A percentile compares a stretch with the other conserved stretches of the same genome.
These are phyloP conservation scores for Lippia alba DNA, from an alignment of 305 asterid species.

Conservation along the genomic window DNA sequence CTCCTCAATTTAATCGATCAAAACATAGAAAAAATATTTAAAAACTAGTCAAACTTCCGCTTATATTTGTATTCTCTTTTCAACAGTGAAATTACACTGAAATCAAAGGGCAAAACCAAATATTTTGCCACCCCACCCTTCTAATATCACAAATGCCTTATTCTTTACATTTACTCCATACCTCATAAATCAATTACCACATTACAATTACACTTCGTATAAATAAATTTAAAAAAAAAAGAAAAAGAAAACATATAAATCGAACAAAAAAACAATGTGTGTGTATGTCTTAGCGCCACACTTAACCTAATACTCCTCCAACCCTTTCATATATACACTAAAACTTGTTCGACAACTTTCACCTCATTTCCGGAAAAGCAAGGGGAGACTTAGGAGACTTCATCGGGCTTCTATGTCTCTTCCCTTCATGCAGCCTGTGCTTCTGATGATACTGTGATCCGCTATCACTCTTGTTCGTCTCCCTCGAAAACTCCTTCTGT, in stretches of 20 bases:
- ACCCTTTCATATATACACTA: conserved; percentile 33
- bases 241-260: conserved; percentile 24
- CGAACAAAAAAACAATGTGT: conserved; percentile 10
- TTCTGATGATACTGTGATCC: conserved; percentile 34
- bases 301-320: not conserved
- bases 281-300: not conserved
- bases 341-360: not conserved
- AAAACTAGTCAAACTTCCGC: no score
- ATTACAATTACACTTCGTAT: conserved; percentile 30
- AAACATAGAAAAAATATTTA: no score
- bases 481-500: conserved; percentile 39
- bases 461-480: conserved; percentile 35
- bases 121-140: no score
- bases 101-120: no score
- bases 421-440: conserved; percentile 42
- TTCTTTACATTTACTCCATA: no score
- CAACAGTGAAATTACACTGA: no score
- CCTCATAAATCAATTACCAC: conserved; percentile 14
- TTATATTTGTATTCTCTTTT: no score
- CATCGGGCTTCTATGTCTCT: conserved; percentile 9
- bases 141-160: no score
- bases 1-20: no score
- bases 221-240: no score
- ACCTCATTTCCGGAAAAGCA: conserved; percentile 36
- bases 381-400: conserved; percentile 45